These are phyloP conservation scores for Pythium plurisporium DNA, from an alignment of 352 stramenopile species.

Conservation along the genomic window DNA sequence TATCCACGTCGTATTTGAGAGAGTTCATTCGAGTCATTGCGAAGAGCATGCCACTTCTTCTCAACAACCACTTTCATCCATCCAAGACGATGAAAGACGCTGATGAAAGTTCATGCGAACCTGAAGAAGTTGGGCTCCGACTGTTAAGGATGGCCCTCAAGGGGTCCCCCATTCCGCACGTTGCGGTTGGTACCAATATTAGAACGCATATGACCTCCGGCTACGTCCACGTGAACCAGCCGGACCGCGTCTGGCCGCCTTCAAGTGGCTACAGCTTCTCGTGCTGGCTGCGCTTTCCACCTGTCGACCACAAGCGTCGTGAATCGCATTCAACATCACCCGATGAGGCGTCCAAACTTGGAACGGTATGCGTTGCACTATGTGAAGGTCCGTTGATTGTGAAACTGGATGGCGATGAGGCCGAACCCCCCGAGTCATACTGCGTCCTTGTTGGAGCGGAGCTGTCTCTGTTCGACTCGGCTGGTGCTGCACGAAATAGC, in stretches of 20 bases:
- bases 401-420: constrained; percentile 35
- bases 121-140: constrained; percentile 37
- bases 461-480: constrained; percentile 53
- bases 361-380: constrained; percentile 30
- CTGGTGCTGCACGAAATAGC: constrained; percentile 22
- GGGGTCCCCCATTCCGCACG: constrained; percentile 42
- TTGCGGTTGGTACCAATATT: constrained; percentile 50
- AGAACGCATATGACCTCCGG: constrained; percentile 41
- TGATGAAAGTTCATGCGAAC: not conserved
- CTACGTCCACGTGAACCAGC: constrained; percentile 60
- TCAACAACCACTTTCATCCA: constrained; percentile 26
- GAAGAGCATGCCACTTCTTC: constrained; percentile 42
- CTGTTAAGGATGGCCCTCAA: constrained; percentile 43
- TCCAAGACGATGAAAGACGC: not conserved
- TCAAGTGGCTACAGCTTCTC: constrained; percentile 73
- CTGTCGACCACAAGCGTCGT: constrained; percentile 2
- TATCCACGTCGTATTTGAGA: constrained; percentile 44
- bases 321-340: not conserved
- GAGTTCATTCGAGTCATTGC: constrained; percentile 51
- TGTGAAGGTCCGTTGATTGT: constrained; percentile 57
- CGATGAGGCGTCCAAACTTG: not conserved
- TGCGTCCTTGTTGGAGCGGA: constrained; percentile 56
- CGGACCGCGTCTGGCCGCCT: constrained; percentile 61
- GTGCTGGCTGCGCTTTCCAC: constrained; percentile 65
- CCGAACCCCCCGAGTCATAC: constrained; percentile 34